Conservation (phyloP, 1,284 basidiomycete genomes). For the Lignosus rhinocerotis region DNA sequence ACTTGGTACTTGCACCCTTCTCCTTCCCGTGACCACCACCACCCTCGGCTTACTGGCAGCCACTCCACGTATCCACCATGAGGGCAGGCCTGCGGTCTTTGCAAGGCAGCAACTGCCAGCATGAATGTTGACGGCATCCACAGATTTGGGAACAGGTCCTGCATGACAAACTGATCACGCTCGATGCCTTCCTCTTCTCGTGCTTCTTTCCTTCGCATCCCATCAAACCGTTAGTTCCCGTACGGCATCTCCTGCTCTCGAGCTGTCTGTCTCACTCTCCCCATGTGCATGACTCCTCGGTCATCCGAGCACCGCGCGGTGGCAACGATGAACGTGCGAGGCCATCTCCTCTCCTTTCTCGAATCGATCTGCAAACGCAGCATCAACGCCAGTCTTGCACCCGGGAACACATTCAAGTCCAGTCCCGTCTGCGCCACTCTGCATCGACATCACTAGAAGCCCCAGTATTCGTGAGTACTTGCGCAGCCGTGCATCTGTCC, state of each 20-base stretch:
- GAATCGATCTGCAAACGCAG: not conserved
- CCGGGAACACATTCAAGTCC: too few relatives aligned
- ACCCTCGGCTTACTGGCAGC: not conserved
- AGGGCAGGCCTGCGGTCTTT: not conserved
- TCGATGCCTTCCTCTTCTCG: not conserved
- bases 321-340: constrained; percentile 5
- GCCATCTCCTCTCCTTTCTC: not conserved
- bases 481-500: not conserved
- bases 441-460: too few relatives aligned
- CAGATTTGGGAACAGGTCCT: not conserved
- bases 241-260: not conserved
- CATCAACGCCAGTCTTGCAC: too few relatives aligned
- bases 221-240: not conserved
- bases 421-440: too few relatives aligned
- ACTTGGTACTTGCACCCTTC: not conserved
- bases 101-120: not conserved
- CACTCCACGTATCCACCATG: not conserved
- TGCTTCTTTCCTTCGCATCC: constrained; percentile 3
- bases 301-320: not conserved
- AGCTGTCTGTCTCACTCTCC: not conserved
- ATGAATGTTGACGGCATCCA: not conserved
- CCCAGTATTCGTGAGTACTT: not conserved
- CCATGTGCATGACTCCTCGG: not conserved
- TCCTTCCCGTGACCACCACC: not conserved
- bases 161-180: not conserved